Conservation (phyloP, 371 early-diverging fungal species). For the Mucor irregularis region DNA sequence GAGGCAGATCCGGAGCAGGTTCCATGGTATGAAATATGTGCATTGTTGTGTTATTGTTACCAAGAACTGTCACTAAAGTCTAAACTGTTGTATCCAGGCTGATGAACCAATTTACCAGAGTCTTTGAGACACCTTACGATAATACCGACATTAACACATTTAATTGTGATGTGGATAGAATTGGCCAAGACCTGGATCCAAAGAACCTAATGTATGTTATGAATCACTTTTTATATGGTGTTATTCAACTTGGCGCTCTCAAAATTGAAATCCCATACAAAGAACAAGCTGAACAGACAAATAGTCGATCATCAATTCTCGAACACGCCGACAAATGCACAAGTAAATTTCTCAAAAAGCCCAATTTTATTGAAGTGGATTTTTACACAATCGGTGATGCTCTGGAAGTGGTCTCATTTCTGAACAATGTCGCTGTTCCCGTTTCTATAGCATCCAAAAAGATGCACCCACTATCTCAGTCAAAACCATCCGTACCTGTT, state of each 20-base stretch:
- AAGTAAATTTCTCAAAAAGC: conserved; percentile 39
- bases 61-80: too few species aligned
- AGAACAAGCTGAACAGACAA: conserved; percentile 38
- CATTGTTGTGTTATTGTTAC: too few species aligned
- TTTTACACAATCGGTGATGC: conserved; percentile 65
- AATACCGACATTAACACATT: conserved; percentile 30
- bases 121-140: conserved; percentile 60
- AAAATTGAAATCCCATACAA: conserved; percentile 37
- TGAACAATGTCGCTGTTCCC: background rate
- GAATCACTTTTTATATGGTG: conserved; percentile 57
- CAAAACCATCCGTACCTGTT: too few species aligned
- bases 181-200: conserved; percentile 17
- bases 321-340: conserved; percentile 42
- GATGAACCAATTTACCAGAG: conserved; percentile 47
- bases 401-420: conserved; percentile 13
- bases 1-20: conserved; percentile 43
- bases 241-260: conserved; percentile 25
- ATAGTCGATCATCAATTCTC: conserved; percentile 28
- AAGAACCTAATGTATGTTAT: conserved; percentile 51
- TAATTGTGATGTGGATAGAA: conserved; percentile 58
- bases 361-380: conserved; percentile 75
- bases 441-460: too few species aligned
- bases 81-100: conserved; percentile 44
- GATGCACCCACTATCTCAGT: too few species aligned
- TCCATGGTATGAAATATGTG: conserved; percentile 68